These are phyloP conservation scores for Marvania coccoides DNA, from an alignment of 139 green algal species.

Conservation along the genomic window DNA sequence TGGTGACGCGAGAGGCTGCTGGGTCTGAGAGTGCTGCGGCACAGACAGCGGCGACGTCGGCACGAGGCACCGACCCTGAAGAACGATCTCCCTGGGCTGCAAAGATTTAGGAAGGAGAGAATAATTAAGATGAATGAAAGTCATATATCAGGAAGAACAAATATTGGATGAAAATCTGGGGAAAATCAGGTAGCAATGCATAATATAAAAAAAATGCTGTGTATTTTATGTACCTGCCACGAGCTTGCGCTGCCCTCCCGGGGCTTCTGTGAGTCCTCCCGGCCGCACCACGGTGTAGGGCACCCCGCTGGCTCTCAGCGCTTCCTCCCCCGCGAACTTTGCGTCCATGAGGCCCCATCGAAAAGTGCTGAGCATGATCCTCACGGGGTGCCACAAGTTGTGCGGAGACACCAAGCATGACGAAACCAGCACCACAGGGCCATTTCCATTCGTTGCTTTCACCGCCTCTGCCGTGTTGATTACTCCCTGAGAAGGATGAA, in stretches of 20 bases:
- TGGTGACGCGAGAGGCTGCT: neutral
- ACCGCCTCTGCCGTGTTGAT: slow-evolving; percentile 30
- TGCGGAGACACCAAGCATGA: slow-evolving; percentile 47
- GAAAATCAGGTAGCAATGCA: no score
- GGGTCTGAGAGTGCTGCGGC: slow-evolving; percentile 38
- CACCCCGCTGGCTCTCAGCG: slow-evolving; percentile 38
- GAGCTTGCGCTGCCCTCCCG: slow-evolving; percentile 16
- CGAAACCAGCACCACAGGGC: slow-evolving; percentile 49
- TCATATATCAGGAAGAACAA: neutral
- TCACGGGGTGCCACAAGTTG: slow-evolving; percentile 52
- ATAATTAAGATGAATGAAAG: no score
- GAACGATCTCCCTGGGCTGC: slow-evolving; percentile 33
- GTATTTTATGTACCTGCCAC: slow-evolving; percentile 4
- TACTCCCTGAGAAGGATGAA: slow-evolving; percentile 32
- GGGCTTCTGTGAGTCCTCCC: slow-evolving; percentile 29
- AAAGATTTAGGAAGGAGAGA: neutral
- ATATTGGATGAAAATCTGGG: neutral
- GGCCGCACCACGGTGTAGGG: slow-evolving; percentile 55
- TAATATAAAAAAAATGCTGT: neutral
- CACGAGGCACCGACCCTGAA: slow-evolving; percentile 26
- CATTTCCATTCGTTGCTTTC: slow-evolving; percentile 7
- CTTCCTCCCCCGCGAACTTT: slow-evolving; percentile 59
- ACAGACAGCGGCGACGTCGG: slow-evolving; percentile 56
- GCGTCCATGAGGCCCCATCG: slow-evolving; percentile 61
- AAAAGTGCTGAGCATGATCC: slow-evolving; percentile 69